Evolutionary conservation across 2,329 filamentous ascomycete genomes (phyloP).

Genomic region (Purpureocillium lavendulum): DNA sequence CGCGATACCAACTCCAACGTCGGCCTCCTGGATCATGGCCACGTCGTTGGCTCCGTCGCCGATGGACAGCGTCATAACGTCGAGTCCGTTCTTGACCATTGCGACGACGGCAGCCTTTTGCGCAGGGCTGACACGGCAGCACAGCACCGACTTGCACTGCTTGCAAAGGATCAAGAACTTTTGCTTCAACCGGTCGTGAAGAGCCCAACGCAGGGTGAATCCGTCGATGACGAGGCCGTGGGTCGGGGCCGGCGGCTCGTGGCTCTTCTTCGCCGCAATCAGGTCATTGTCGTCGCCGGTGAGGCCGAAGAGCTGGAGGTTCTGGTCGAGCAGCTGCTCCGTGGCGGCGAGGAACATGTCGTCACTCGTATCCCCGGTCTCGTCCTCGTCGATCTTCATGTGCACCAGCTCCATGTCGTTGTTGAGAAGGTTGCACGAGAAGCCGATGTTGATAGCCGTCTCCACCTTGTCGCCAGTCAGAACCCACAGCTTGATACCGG

Average conservation of each 20-base stretch:
- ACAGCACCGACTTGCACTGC: constrained; percentile 91
- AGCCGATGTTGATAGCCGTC: constrained; percentile 98
- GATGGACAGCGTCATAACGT: constrained; percentile 92
- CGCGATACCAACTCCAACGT: constrained; percentile 93
- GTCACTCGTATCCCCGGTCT: constrained; percentile 37
- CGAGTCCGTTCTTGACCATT: constrained; percentile 89
- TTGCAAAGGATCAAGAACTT: constrained; percentile 95
- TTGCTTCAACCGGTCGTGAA: constrained; percentile 75
- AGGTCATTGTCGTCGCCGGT: constrained; percentile 83
- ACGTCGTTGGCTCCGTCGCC: constrained; percentile 95
- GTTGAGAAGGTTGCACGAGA: constrained; percentile 94
- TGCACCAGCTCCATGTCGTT: constrained; percentile 97
- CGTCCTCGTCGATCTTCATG: constrained; percentile 74
- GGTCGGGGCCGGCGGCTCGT: constrained; percentile 77
- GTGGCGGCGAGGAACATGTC: constrained; percentile 47
- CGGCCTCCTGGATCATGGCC: constrained; percentile 95
- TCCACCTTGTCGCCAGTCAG: constrained; percentile 98
- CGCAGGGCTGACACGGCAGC: constrained; percentile 91
- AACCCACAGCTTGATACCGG: constrained; percentile 98
- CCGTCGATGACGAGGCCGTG: constrained; percentile 94
- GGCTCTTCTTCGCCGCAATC: constrained; percentile 66
- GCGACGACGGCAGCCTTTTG: constrained; percentile 96
- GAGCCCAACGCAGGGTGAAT: constrained; percentile 81
- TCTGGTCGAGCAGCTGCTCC: constrained; percentile 64
- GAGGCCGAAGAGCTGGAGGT: constrained; percentile 65